A percentile compares a stretch with the other conserved stretches of the same genome.
Conservation (phyloP, 1,284 basidiomycete genomes). For the Caloboletus inedulis region DNA sequence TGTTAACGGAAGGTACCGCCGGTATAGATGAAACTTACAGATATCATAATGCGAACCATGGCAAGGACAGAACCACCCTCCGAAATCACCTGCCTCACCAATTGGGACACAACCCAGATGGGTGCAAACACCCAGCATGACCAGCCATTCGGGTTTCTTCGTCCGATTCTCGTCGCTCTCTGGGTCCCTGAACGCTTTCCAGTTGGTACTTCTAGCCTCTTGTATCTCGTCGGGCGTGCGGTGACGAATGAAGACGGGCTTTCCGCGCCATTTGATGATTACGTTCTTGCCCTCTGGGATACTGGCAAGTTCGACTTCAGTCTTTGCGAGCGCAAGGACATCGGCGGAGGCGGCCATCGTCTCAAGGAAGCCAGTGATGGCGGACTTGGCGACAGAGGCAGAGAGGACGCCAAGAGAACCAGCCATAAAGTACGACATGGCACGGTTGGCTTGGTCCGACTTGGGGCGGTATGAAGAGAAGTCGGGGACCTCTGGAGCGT, state of each 20-base stretch:
- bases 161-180: constrained; percentile 85
- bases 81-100: constrained; percentile 95
- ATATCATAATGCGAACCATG: constrained; percentile 99
- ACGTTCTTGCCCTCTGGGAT: constrained; percentile 99
- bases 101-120: constrained; percentile 99
- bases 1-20: constrained; percentile 10
- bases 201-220: constrained; percentile 84
- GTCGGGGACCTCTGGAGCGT: constrained; percentile 83
- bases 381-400: constrained; percentile 92
- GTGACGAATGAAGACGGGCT: constrained; percentile 99
- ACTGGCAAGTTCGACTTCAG: constrained; percentile 87
- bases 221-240: constrained; percentile 91
- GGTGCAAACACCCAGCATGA: constrained; percentile 98
- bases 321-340: constrained; percentile 96
- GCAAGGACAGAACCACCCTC: constrained; percentile 99
- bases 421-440: constrained; percentile 96
- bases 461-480: constrained; percentile 80
- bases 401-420: constrained; percentile 93
- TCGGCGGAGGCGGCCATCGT: constrained; percentile 98
- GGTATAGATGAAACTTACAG: constrained; percentile 46
- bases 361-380: constrained; percentile 91
- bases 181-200: constrained; percentile 91
- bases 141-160: constrained; percentile 97
- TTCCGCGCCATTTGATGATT: constrained; percentile 99
- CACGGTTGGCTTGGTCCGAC: constrained; percentile 71